Evolutionary conservation across 139 green algal genomes (phyloP).

Genomic region (Coelastrella sp.): DNA sequence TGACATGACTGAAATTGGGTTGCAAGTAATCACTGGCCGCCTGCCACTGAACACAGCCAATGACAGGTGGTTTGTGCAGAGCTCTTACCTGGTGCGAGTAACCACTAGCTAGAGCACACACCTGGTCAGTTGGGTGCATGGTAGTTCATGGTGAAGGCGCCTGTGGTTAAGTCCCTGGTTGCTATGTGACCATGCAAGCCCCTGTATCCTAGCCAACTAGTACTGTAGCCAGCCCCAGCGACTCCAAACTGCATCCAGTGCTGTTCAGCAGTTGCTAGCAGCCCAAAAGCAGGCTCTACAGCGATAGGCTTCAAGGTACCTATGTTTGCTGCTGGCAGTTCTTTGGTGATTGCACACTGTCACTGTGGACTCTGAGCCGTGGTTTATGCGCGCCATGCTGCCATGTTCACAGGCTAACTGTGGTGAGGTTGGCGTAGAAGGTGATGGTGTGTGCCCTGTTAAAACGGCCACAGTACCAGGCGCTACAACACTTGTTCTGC

Average conservation of each 20-base stretch:
- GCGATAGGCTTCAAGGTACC: too few species aligned
- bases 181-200: too few species aligned
- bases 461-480: constrained; percentile 45
- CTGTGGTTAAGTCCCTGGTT: too few species aligned
- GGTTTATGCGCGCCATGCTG: background rate
- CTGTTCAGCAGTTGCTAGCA: too few species aligned
- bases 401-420: constrained; percentile 43
- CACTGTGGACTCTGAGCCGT: background rate
- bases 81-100: background rate
- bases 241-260: too few species aligned
- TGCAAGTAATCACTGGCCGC: background rate
- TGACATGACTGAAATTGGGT: background rate
- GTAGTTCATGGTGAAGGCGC: too few species aligned
- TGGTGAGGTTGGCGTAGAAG: background rate
- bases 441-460: constrained; percentile 48
- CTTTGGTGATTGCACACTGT: background rate
- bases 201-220: too few species aligned
- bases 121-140: too few species aligned
- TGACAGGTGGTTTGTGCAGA: constrained; percentile 4
- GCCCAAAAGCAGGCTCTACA: too few species aligned
- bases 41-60: background rate
- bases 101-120: too few species aligned
- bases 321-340: too few species aligned
- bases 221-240: too few species aligned
- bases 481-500: constrained; percentile 42